These are phyloP conservation scores for Paraconiothyrium brasiliense DNA, from an alignment of 2,329 filamentous ascomycete species.

Conservation along the genomic window DNA sequence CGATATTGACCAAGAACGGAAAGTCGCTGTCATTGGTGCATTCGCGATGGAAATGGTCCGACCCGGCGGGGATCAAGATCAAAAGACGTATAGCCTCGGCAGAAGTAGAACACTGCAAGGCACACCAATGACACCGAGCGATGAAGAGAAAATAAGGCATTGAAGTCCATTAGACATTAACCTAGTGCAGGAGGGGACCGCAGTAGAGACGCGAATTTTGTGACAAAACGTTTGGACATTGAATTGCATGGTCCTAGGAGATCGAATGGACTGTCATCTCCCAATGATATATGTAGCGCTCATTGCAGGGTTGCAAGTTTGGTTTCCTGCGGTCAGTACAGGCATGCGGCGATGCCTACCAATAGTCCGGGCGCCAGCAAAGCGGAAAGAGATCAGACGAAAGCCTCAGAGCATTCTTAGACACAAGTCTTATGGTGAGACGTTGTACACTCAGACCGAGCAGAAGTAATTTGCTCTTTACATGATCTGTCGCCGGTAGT, in stretches of 20 bases:
- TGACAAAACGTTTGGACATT: too few relatives aligned
- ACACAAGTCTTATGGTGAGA: too few relatives aligned
- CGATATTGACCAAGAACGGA: slow-evolving; percentile 3
- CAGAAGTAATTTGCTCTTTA: too few relatives aligned
- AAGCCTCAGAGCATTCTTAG: too few relatives aligned
- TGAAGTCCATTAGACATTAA: neutral
- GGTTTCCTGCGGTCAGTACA: neutral
- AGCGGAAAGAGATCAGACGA: neutral
- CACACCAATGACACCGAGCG: neutral
- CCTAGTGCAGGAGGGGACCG: neutral
- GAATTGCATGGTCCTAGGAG: too few relatives aligned
- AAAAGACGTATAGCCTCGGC: slow-evolving; percentile 8
- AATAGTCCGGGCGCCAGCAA: neutral
- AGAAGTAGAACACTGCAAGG: neutral
- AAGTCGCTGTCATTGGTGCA: slow-evolving; percentile 2
- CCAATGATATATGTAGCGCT: neutral
- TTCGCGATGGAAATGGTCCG: slow-evolving; percentile 11
- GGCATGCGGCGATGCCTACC: too few relatives aligned
- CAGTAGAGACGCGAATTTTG: neutral
- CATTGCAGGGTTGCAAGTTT: neutral
- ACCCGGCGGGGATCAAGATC: slow-evolving; percentile 1
- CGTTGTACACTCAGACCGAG: too few relatives aligned
- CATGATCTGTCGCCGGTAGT: too few relatives aligned
- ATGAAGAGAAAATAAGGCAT: neutral
- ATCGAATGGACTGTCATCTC: too few relatives aligned